phyloP scores from a whole-genome alignment of 1,139 yeast species.

The Kluyveromyces sp. region DNA sequence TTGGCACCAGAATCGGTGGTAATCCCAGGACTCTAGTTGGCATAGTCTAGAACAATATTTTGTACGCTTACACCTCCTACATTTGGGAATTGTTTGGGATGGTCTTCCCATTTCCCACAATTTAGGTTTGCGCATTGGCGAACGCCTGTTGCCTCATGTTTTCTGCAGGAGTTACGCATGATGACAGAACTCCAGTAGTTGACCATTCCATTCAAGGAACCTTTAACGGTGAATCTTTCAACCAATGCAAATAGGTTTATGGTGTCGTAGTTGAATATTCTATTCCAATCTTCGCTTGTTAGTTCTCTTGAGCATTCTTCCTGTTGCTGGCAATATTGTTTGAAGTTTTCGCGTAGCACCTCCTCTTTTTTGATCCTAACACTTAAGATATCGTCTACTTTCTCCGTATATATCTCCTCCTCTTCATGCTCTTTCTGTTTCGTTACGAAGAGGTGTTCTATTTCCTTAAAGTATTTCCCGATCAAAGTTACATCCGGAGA shows the following conservation, averaged over 20 bases:
- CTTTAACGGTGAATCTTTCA: conserved; percentile 77
- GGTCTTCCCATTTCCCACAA: conserved; percentile 94
- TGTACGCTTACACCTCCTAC: conserved; percentile 88
- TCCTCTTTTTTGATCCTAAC: conserved; percentile 9
- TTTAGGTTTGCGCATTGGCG: conserved; percentile 91
- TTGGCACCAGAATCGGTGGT: conserved; percentile 88
- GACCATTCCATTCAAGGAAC: conserved; percentile 61
- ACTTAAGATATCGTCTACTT: conserved; percentile 1
- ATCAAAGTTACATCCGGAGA: conserved; percentile 4
- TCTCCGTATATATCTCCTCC: background rate
- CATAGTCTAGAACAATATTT: conserved; percentile 92
- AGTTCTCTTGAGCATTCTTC: conserved; percentile 13
- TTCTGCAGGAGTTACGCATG: conserved; percentile 89
- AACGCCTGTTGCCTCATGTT: conserved; percentile 87
- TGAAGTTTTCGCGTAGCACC: conserved; percentile 10
- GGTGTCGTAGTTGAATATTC: conserved; percentile 21
- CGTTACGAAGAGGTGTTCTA: conserved; percentile 1
- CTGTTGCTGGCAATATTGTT: conserved; percentile 15
- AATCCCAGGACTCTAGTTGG: conserved; percentile 86
- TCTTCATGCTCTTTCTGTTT: background rate
- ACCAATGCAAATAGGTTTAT: conserved; percentile 83
- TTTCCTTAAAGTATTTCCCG: conserved; percentile 4
- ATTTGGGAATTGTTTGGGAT: conserved; percentile 86
- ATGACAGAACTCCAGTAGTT: conserved; percentile 96
- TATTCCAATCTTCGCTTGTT: conserved; percentile 14